A percentile compares a stretch with the other conserved stretches of the same genome.
phyloP scores from a whole-genome alignment of 2,329 filamentous ascomycete species.

The Fusarium globosum region DNA sequence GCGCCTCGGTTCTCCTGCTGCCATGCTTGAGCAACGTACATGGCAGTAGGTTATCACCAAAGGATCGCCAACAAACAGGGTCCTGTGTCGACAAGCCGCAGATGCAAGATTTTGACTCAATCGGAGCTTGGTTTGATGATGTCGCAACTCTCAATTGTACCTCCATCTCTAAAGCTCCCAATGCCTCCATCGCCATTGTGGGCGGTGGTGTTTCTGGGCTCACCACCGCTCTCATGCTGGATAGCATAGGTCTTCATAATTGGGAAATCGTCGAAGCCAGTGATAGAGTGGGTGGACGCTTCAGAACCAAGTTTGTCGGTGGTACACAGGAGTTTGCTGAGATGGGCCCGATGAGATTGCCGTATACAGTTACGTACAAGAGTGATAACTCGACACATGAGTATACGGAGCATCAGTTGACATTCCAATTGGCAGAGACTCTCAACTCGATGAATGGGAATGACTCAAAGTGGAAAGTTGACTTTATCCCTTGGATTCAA shows the following conservation, averaged over 20 bases:
- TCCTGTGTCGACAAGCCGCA: background rate
- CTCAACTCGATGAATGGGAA: conserved; percentile 70
- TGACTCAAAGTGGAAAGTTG: conserved; percentile 59
- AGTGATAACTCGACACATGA: conserved; percentile 66
- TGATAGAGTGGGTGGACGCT: conserved; percentile 70
- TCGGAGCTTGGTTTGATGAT: conserved; percentile 21
- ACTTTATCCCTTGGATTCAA: conserved; percentile 73
- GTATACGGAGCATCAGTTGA: conserved; percentile 72
- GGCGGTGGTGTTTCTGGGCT: conserved; percentile 74
- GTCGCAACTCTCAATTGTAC: conserved; percentile 4
- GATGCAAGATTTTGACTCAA: conserved; percentile 9
- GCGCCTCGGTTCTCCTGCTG: background rate
- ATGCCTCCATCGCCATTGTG: conserved; percentile 65
- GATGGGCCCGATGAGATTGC: conserved; percentile 74
- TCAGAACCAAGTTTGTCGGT: conserved; percentile 71
- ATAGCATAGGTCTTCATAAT: conserved; percentile 66
- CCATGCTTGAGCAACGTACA: accelerated
- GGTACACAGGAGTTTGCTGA: conserved; percentile 55
- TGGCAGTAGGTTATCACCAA: background rate
- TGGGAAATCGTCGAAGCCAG: conserved; percentile 71
- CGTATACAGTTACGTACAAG: conserved; percentile 61
- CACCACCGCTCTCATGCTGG: conserved; percentile 66
- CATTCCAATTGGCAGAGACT: conserved; percentile 70
- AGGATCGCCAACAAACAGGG: accelerated
- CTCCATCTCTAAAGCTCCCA: background rate